A percentile compares a stretch with the other conserved stretches of the same genome.
Evolutionary conservation across 106 monocot species (phyloP).

Genomic region (Phalaenopsis equestris): DNA sequence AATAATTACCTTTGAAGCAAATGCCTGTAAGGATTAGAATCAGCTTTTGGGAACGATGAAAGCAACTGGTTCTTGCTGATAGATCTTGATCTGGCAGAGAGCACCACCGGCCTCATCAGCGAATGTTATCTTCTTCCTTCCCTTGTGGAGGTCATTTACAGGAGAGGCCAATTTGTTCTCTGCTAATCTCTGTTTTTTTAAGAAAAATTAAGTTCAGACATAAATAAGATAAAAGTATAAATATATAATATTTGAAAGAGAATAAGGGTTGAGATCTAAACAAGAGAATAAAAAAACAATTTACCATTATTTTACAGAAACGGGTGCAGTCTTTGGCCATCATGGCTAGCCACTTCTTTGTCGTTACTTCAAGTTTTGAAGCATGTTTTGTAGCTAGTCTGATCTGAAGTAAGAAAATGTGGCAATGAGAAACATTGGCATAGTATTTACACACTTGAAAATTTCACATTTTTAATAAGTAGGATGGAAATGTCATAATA

Average conservation of each 20-base stretch:
- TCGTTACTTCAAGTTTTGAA: conserved; percentile 43
- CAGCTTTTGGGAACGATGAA: conserved; percentile 1
- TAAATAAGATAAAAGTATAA: neutral
- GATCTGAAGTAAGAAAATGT: conserved; percentile 21
- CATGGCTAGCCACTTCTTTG: conserved; percentile 52
- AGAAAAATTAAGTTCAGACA: neutral
- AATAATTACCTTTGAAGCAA: neutral
- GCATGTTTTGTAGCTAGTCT: conserved; percentile 32
- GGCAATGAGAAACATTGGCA: neutral
- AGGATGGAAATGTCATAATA: too few species aligned
- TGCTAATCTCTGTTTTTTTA: conserved; percentile 30
- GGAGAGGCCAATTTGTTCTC: conserved; percentile 26
- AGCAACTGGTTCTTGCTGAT: conserved; percentile 21
- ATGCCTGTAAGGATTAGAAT: too few species aligned
- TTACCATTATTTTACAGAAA: conserved; percentile 95
- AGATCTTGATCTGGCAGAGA: conserved; percentile 70
- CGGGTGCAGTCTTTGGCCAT: conserved; percentile 73
- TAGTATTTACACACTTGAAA: too few species aligned
- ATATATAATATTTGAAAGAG: neutral
- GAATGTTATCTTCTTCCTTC: conserved; percentile 65
- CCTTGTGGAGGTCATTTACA: conserved; percentile 24
- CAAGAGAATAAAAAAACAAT: neutral
- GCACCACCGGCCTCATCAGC: conserved; percentile 86
- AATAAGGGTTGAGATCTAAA: neutral
- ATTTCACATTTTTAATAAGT: too few species aligned